These are phyloP conservation scores for Alternaria dauci DNA, from an alignment of 2,329 filamentous ascomycete genomes.

Conservation along the genomic window DNA sequence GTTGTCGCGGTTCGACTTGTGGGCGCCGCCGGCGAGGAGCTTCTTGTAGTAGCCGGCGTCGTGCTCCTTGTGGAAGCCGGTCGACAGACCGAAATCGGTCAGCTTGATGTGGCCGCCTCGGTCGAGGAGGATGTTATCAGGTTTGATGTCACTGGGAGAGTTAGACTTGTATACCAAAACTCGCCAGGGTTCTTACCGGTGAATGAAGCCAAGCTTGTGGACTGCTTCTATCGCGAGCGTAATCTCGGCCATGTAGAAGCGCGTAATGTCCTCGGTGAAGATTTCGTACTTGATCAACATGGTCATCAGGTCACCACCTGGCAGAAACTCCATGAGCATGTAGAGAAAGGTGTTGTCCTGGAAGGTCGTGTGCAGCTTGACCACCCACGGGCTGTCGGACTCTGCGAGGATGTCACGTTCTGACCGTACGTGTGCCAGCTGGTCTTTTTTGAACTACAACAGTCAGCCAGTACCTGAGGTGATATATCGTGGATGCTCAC, in stretches of 20 bases:
- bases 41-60: slow-evolving; percentile 99
- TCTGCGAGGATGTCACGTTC: slow-evolving; percentile 98
- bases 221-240: slow-evolving; percentile 98
- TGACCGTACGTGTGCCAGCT: slow-evolving; percentile 94
- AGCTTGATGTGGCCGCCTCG: slow-evolving; percentile 96
- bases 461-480: slow-evolving; percentile 21
- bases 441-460: slow-evolving; percentile 88
- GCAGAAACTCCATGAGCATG: slow-evolving; percentile 99
- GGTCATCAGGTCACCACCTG: slow-evolving; percentile 98
- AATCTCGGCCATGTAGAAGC: slow-evolving; percentile 99
- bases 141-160: slow-evolving; percentile 83
- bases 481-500: slow-evolving; percentile 36
- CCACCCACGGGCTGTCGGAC: slow-evolving; percentile 99
- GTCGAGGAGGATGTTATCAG: slow-evolving; percentile 96
- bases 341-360: slow-evolving; percentile 96
- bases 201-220: slow-evolving; percentile 96
- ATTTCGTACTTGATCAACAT: slow-evolving; percentile 99
- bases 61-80: slow-evolving; percentile 96
- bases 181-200: slow-evolving; percentile 68
- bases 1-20: slow-evolving; percentile 65
- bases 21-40: slow-evolving; percentile 74
- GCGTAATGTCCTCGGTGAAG: slow-evolving; percentile 97
- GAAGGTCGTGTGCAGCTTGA: slow-evolving; percentile 98
- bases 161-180: slow-evolving; percentile 25
- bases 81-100: slow-evolving; percentile 97